Percentiles rank a stretch among this genome's conserved stretches.
Evolutionary conservation across 1,284 basidiomycete genomes (phyloP).

Genomic region (Wallemia ichthyophaga): DNA sequence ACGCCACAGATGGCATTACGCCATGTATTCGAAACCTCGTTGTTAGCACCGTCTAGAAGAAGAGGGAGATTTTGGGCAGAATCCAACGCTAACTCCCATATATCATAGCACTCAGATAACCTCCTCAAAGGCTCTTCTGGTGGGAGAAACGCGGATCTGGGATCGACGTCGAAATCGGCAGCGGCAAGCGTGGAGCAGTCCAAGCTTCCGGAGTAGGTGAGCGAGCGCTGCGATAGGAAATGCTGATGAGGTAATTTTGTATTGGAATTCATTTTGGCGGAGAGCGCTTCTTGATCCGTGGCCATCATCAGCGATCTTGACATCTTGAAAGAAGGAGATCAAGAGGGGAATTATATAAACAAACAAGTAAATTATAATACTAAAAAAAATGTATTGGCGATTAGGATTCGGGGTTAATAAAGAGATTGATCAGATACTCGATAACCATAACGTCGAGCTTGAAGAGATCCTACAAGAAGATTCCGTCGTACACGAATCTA

Average conservation of each 20-base stretch:
- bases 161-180: slow-evolving; percentile 83
- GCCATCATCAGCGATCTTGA: not conserved
- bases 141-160: slow-evolving; percentile 71
- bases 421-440: not conserved
- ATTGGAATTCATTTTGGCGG: not conserved
- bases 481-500: slow-evolving; percentile 80
- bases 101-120: slow-evolving; percentile 29
- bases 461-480: slow-evolving; percentile 83
- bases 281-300: not conserved
- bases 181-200: slow-evolving; percentile 37
- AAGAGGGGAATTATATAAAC: not conserved
- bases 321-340: not conserved
- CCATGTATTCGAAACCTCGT: slow-evolving; percentile 3
- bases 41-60: slow-evolving; percentile 23
- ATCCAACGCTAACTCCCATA: slow-evolving; percentile 32
- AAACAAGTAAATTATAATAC: not conserved
- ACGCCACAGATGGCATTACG: slow-evolving; percentile 2
- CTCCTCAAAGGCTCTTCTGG: slow-evolving; percentile 37
- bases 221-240: not conserved
- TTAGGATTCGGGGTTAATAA: not conserved
- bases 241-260: not conserved
- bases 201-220: not conserved
- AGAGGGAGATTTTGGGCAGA: slow-evolving; percentile 4
- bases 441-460: slow-evolving; percentile 16
- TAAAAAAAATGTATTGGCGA: not conserved